phyloP scores from a whole-genome alignment of 805 yeast genomes.

The Pichia nakasei region DNA sequence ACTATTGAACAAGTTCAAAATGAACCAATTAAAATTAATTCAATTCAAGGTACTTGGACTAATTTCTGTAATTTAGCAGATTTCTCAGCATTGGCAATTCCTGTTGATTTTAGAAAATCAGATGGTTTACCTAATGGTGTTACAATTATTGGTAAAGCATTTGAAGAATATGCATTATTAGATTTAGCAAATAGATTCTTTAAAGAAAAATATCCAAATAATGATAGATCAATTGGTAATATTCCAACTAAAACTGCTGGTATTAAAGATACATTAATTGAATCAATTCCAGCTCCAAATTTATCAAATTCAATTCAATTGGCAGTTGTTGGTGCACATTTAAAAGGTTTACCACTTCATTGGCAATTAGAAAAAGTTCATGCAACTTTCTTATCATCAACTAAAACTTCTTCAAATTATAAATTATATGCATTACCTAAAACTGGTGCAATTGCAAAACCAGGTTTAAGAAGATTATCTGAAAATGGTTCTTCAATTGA shows the following conservation, averaged over 20 bases:
- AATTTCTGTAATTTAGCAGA: slow-evolving; percentile 94
- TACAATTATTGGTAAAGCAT: slow-evolving; percentile 72
- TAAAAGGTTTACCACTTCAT: slow-evolving; percentile 79
- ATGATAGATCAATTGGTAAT: slow-evolving; percentile 50
- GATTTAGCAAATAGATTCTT: slow-evolving; percentile 73
- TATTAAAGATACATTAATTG: slow-evolving; percentile 36
- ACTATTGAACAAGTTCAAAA: slow-evolving; percentile 58
- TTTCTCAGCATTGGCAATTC: slow-evolving; percentile 83
- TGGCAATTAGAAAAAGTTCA: slow-evolving; percentile 87
- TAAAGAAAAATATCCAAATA: slow-evolving; percentile 34
- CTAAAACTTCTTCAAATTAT: slow-evolving; percentile 66
- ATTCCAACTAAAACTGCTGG: slow-evolving; percentile 18
- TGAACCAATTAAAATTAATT: slow-evolving; percentile 79
- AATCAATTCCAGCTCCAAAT: slow-evolving; percentile 36
- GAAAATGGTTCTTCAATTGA: slow-evolving; percentile 52
- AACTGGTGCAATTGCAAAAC: slow-evolving; percentile 76
- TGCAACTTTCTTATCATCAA: slow-evolving; percentile 58
- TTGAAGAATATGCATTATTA: slow-evolving; percentile 81
- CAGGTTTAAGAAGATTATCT: slow-evolving; percentile 72
- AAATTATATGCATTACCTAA: slow-evolving; percentile 76
- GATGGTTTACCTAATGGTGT: slow-evolving; percentile 91
- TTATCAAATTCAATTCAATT: slow-evolving; percentile 43
- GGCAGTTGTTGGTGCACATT: slow-evolving; percentile 96
- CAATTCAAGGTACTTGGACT: slow-evolving; percentile 96
- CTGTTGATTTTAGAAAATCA: slow-evolving; percentile 68